A percentile compares a stretch with the other conserved stretches of the same genome.
Evolutionary conservation across 768 basidiomycete species (phyloP).

Genomic region (Porpolomopsis calyptriformis): DNA sequence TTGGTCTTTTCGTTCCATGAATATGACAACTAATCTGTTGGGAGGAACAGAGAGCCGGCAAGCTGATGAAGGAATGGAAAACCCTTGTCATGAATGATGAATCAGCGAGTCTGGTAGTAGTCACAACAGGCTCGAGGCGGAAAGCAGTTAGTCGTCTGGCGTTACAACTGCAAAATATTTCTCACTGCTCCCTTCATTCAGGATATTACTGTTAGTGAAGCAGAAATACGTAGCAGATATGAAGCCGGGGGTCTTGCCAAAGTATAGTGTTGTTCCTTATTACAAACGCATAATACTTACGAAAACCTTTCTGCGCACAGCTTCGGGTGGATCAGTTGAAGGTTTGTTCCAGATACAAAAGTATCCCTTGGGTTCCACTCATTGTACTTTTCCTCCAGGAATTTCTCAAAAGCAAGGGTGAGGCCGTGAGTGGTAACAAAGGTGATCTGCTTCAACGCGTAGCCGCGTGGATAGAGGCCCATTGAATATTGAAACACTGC

Average conservation of each 20-base stretch:
- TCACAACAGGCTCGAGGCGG: conserved; percentile 49
- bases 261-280: conserved; percentile 30
- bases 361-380: conserved; percentile 1
- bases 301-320: conserved; percentile 24
- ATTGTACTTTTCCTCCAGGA: conserved; percentile 32
- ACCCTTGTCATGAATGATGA: conserved; percentile 48
- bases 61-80: conserved; percentile 64
- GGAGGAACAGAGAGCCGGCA: conserved; percentile 48
- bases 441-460: conserved; percentile 60
- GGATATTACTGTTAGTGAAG: conserved; percentile 58
- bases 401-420: conserved; percentile 61
- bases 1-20: conserved; percentile 20
- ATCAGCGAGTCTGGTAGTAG: conserved; percentile 43
- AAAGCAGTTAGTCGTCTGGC: conserved; percentile 46
- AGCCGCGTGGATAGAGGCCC: conserved; percentile 43
- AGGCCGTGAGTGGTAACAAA: conserved; percentile 58
- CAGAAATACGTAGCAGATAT: conserved; percentile 61
- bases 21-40: conserved; percentile 16
- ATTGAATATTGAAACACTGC: no score
- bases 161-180: conserved; percentile 4
- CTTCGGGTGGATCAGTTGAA: conserved; percentile 71
- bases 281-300: background rate
- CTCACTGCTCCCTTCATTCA: conserved; percentile 16
- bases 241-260: conserved; percentile 52
- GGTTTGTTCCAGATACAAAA: conserved; percentile 28